These are phyloP conservation scores for Gracilariopsis chorda DNA, from an alignment of 23 red algal genomes.

Conservation along the genomic window DNA sequence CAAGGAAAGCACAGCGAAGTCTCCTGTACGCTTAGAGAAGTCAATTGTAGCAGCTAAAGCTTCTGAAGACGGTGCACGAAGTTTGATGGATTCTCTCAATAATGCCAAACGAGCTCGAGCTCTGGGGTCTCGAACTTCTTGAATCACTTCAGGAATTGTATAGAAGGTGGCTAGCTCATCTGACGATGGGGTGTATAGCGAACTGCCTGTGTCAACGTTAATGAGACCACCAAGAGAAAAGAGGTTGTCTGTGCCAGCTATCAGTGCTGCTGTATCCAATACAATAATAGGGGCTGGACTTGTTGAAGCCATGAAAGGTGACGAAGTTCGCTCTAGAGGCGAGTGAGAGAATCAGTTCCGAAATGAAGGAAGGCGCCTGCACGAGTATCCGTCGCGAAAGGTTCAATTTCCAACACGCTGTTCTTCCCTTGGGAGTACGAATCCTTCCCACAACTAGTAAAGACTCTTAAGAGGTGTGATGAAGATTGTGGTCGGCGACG, in stretches of 20 bases:
- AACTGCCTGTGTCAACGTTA: not conserved
- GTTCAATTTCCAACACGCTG: too few relatives aligned
- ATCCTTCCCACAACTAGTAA: too few relatives aligned
- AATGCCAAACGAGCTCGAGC: conserved; percentile 53
- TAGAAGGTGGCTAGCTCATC: conserved; percentile 42
- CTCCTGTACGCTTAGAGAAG: conserved; percentile 71
- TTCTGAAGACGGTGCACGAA: conserved; percentile 44
- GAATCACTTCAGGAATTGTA: conserved; percentile 56
- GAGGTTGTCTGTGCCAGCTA: conserved; percentile 61
- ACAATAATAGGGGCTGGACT: conserved; percentile 27
- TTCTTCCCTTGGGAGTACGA: too few relatives aligned
- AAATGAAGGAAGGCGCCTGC: too few relatives aligned
- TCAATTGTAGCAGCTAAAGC: conserved; percentile 40
- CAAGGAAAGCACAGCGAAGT: conserved; percentile 59
- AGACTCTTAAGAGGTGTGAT: too few relatives aligned
- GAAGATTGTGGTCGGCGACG: too few relatives aligned
- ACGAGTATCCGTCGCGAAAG: too few relatives aligned
- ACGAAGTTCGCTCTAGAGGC: too few relatives aligned
- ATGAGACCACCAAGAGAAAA: conserved; percentile 54
- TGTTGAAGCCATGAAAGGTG: too few relatives aligned
- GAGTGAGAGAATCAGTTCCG: too few relatives aligned
- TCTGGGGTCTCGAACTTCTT: conserved; percentile 65
- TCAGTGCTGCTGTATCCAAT: conserved; percentile 64
- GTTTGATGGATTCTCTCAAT: conserved; percentile 1
- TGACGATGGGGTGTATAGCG: not conserved